Conservation (phyloP, 83 land plant species). For the Diphasiastrum complanatum region DNA sequence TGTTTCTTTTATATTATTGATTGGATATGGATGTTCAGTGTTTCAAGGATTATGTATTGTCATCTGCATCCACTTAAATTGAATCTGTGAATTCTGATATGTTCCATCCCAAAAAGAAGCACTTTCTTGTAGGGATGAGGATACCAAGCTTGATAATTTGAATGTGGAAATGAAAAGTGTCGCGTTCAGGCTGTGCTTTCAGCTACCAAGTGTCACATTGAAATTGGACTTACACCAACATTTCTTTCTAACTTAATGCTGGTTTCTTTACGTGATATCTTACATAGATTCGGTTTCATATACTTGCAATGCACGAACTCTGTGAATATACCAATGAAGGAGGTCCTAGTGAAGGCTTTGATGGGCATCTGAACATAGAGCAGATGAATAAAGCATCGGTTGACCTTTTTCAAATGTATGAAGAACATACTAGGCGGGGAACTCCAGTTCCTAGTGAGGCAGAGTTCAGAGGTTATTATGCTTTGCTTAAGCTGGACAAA, state of each 20-base stretch:
- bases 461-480: slow-evolving; percentile 96
- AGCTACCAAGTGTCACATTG: too few species aligned
- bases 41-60: too few species aligned
- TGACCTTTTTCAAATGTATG: slow-evolving; percentile 93
- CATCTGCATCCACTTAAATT: too few species aligned
- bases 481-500: slow-evolving; percentile 86
- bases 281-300: slow-evolving; percentile 92
- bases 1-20: too few species aligned
- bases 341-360: slow-evolving; percentile 93
- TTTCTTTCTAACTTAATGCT: not conserved
- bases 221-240: too few species aligned
- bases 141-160: too few species aligned
- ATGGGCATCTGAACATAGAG: slow-evolving; percentile 98
- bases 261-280: too few species aligned
- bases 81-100: too few species aligned
- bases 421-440: slow-evolving; percentile 85
- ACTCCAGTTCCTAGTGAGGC: slow-evolving; percentile 52
- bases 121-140: too few species aligned
- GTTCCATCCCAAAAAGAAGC: too few species aligned
- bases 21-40: too few species aligned
- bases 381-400: slow-evolving; percentile 99
- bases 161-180: not conserved
- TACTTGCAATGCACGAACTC: slow-evolving; percentile 96
- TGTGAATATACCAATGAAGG: slow-evolving; percentile 90
- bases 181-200: too few species aligned